Evolutionary conservation across 192 early-diverging fungal genomes (phyloP).

Genomic region (Podila horticola): DNA sequence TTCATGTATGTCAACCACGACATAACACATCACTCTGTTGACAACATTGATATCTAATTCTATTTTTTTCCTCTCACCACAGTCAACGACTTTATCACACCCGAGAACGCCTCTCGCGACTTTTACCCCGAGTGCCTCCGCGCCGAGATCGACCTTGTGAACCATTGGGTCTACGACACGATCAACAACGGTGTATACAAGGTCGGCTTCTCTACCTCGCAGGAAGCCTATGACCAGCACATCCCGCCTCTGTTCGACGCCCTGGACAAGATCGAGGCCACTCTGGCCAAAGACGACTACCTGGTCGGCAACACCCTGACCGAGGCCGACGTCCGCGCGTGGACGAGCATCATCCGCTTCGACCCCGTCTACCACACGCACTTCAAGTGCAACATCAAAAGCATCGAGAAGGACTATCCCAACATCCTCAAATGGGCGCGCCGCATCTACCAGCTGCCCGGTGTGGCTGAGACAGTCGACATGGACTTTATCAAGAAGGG

Average conservation of each 20-base stretch:
- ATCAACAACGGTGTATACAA: conserved; percentile 99
- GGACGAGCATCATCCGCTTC: conserved; percentile 95
- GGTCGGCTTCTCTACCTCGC: conserved; percentile 88
- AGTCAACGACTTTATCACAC: conserved; percentile 75
- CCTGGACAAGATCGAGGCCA: conserved; percentile 84
- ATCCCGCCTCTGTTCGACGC: conserved; percentile 78
- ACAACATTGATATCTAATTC: conserved; percentile 86
- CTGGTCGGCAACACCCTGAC: conserved; percentile 87
- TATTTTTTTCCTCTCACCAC: conserved; percentile 69
- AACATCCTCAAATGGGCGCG: conserved; percentile 87
- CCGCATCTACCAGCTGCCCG: conserved; percentile 84
- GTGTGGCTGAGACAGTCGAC: conserved; percentile 85
- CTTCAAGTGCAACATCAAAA: conserved; percentile 94
- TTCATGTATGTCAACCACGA: conserved; percentile 39
- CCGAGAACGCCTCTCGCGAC: conserved; percentile 68
- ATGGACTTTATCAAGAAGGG: conserved; percentile 97
- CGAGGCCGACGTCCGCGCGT: conserved; percentile 95
- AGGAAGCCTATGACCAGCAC: conserved; percentile 86
- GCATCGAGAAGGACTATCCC: conserved; percentile 90
- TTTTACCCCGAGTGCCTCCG: conserved; percentile 86
- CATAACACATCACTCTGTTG: conserved; percentile 92
- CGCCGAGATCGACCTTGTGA: conserved; percentile 83
- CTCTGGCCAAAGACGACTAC: conserved; percentile 76
- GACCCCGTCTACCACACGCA: conserved; percentile 95
- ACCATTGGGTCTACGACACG: conserved; percentile 92